Conservation (phyloP, 2,329 filamentous ascomycete species). For the Nannizzia gypsea region DNA sequence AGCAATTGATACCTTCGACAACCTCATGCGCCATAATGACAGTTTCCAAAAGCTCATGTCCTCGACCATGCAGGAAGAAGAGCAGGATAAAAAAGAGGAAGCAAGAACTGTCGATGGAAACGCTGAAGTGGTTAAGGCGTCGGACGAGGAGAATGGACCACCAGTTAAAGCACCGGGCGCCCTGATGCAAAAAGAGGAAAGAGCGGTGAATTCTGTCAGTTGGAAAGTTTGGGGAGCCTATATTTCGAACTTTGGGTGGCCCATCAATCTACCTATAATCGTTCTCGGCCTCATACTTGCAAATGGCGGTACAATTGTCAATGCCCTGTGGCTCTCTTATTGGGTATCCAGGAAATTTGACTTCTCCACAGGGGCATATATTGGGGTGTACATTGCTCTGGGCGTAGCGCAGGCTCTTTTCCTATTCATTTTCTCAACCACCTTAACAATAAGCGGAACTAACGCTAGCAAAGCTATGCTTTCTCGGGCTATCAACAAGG, state of each 20-base stretch:
- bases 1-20: conserved; percentile 78
- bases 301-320: conserved; percentile 75
- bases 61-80: conserved; percentile 57
- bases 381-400: conserved; percentile 57
- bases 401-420: conserved; percentile 59
- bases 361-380: conserved; percentile 56
- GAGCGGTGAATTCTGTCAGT: conserved; percentile 62
- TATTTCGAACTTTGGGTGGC: conserved; percentile 57
- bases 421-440: conserved; percentile 69
- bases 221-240: conserved; percentile 73
- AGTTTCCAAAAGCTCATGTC: conserved; percentile 74
- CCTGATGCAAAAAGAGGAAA: conserved; percentile 40
- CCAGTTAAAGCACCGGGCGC: conserved; percentile 26
- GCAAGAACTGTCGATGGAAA: conserved; percentile 37
- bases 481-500: conserved; percentile 62
- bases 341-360: conserved; percentile 73
- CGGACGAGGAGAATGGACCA: conserved; percentile 37
- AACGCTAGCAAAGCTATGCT: conserved; percentile 72
- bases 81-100: conserved; percentile 32
- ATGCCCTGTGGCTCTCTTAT: conserved; percentile 83
- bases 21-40: conserved; percentile 67
- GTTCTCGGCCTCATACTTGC: conserved; percentile 56
- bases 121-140: conserved; percentile 38
- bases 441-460: conserved; percentile 68
- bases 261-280: conserved; percentile 51